Evolutionary conservation across 2,329 filamentous ascomycete genomes (phyloP), one percentile per base, ranked within the genome.

Genomic region (Calonectria montana): DNA sequence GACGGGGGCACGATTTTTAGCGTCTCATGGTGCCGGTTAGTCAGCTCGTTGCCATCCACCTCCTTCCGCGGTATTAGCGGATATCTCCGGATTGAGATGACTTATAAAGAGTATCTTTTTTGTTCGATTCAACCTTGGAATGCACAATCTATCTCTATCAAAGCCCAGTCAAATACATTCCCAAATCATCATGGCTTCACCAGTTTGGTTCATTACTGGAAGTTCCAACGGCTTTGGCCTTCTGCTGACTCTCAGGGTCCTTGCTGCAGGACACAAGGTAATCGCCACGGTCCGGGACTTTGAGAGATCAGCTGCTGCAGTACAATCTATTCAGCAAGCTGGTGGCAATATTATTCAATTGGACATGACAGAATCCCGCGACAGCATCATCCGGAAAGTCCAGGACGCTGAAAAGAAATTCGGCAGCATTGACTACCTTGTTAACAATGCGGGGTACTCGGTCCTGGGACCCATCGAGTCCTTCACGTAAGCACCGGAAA

Each of bases 371-470:
- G 78, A 79, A 55, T 71, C 75, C 7, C 75, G 78, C 37, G 73
- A 72, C 10, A 76, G 62, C 55, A 81, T 80, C 63, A 70, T 66
- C 21, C 55, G 70, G 47, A 78, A 77, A 39, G 62, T 81, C 2
- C 69, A 76, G 15, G 73, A 73, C 8, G 79, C 76, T 6, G 77
- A 35, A 80, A 83, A 37, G 72, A 74, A 15, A 63, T 78, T 76
- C 39, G 78, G 79, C 10, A 45, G 62, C 1, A 84, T 90, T 45
- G 88, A 90, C 53, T 82, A 88, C 4, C 79, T 90, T 5, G 84
- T 90, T 48, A 90, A 90, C 74, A 88, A 88, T 69, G 88, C 88
- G 2, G 88, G 85, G 3, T 85, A 81, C 65, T 83, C 82, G 10
- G 69, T 70, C 18, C 57, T 78, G 23, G 75, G 74, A 0, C 65